Base-by-base conservation (phyloP, 768 basidiomycete species). In the Amanita rimosa region DNA sequence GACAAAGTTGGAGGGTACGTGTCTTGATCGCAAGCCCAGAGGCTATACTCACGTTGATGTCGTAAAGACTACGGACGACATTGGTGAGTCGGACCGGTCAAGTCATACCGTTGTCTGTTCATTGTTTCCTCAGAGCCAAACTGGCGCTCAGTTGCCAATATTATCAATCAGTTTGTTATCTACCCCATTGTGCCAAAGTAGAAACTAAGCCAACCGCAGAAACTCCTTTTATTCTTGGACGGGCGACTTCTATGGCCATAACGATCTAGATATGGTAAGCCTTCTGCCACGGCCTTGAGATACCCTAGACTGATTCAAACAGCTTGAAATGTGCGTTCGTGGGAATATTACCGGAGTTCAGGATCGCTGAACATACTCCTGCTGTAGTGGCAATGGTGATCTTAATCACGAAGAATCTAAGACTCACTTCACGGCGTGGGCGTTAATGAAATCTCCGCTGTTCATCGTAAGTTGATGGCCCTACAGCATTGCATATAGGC, bases 341-440 rank as follows among this genome's bases (percentile, higher is more conserved):
- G 35, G n/a, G 22, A 46, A 22, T 16, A 33, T 33, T 45, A 33
- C 22, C 19, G 16, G 47, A 42, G n/a, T 31, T 19, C 52, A 45
- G 27, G n/a, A 40, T 43, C 39, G 10, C 51, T 26, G 46, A 35
- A 16, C 22, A 50, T 43, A 14, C 17, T 14, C 41, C 17, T 21
- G 16, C 56, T n/a, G n/a, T n/a, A 82, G 80, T 21, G 82, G 83
- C 17, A 83, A 84, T 50, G 81, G 79, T 11, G 64, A 73, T 27
- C 64, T 83, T 39, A 74, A 75, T 0, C 73, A 68, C 56, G 79
- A 84, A 11, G 82, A 85, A 62, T 62, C 72, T 21, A 83, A 83
- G 59, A 70, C 79, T 2, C 82, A 85, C 58, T 85, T 83, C 58
- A 83, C 81, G 0, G 80, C 78, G 0, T 84, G 83, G 82, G 79